Evolutionary conservation across 345 rosid genomes (phyloP).

Genomic region (Hevea brasiliensis): DNA sequence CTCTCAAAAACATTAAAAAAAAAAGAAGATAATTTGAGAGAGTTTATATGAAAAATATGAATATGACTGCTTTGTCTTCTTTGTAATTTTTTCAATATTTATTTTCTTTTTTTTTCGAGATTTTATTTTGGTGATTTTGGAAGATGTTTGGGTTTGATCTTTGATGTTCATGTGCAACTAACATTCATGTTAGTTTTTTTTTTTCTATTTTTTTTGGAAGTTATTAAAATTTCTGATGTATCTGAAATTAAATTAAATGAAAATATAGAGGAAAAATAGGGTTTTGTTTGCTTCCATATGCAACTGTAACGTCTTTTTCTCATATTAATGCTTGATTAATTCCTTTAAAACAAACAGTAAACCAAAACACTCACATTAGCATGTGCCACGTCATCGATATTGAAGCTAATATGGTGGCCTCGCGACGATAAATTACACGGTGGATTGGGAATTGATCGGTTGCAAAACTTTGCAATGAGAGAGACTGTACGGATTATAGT

Average conservation of each 20-base stretch:
- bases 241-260: constrained; percentile 23
- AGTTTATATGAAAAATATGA: constrained; percentile 19
- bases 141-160: constrained; percentile 28
- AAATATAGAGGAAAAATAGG: constrained; percentile 14
- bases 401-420: constrained; percentile 2
- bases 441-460: no score
- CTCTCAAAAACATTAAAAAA: constrained; percentile 5
- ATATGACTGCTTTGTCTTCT: constrained; percentile 29
- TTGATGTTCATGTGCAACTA: constrained; percentile 21
- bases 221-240: constrained; percentile 17
- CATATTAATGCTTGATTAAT: background rate
- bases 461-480: background rate
- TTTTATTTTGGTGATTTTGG: constrained; percentile 16
- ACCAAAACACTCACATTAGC: background rate
- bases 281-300: constrained; percentile 2
- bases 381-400: background rate
- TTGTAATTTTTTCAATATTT: constrained; percentile 34
- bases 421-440: no score
- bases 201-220: background rate
- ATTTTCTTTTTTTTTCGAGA: constrained; percentile 2
- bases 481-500: background rate
- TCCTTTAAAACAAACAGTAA: background rate
- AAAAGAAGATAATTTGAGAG: constrained; percentile 21
- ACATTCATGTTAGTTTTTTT: constrained; percentile 11
- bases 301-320: background rate